Base-by-base conservation (phyloP, 1,139 yeast genomes). In the Scheffersomyces illinoinensis region DNA sequence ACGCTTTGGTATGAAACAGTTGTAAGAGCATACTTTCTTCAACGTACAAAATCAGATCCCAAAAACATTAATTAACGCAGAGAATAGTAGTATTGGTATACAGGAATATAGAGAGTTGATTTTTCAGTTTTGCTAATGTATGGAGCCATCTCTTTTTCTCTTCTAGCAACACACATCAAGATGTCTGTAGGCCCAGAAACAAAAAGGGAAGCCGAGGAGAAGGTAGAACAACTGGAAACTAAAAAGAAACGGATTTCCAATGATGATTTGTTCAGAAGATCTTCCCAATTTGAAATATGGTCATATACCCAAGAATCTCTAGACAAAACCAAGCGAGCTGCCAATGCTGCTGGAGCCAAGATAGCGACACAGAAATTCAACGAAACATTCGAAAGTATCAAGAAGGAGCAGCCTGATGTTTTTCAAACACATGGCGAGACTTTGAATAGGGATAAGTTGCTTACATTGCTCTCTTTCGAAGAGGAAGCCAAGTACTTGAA, bases 241-340 rank as follows among this genome's bases (percentile, higher is more conserved):
- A 48, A 48, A 48, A 48, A 18, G 65, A 48, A 48, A 20, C 21
- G 51, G 24, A 48, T 70, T 18, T 61, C 89, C 2, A 89, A 85
- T 64, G 98, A 95, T 72, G 98, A 93, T 63, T 76, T 95, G 54
- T 95, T 91, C 72, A 83, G 98, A 57, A 83, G 93, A 56, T 91
- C 97, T 5, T 84, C 96, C 0, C 99, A 95, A 75, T 95, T 82
- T 71, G 80, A 89, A 57, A 61, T 86, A 21, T 95, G 99, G 99
- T 93, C 98, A 0, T 93, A 85, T 71, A 87, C 93, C 0, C 69
- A 71, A 23, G 85, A 84, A 3, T 82, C 83, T 58, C 77, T 93
- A n/a, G 74, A 71, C 3, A 76, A 78, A 23, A 72, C 77, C 50
- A 78, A 91, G 59, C 66, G 67, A 12, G 68, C 73, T 14, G 81